Base-by-base conservation (phyloP, 1,139 yeast genomes). In the Hemisphaericaspora lyxosophila region DNA sequence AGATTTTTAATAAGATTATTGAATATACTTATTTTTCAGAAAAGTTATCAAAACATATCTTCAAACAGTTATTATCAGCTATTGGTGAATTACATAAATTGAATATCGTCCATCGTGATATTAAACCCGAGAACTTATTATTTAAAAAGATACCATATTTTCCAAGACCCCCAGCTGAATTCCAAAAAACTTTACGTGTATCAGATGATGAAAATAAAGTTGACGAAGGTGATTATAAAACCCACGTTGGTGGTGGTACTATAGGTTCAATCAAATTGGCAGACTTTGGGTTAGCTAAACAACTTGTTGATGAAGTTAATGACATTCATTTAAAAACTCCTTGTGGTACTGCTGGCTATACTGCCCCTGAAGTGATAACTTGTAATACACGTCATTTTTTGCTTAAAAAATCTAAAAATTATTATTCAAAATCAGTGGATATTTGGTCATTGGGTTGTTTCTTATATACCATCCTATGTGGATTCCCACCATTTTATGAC, bases 391-490 rank as follows among this genome's bases (percentile, higher is more conserved):
- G 53, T 47, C 40, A 46, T 47, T 22, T 46, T 51, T 7, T 53
- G 58, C 27, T 80, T 78, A 53, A 48, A 14, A 34, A 40, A 12
- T 34, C 34, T 11, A 94, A 85, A 56, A 88, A 87, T 60, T 75
- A 79, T 43, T 90, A 90, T 55, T 85, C 95, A 5, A 88, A 86
- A 65, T 78, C 89, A 35, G 97, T 90, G 14, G 97, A 90, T 59
- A 85, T 90, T 78, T 90, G 97, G 97, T 95, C 96, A 4, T 67
- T 90, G 38, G 97, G 97, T 1, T 90, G 97, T 62, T 94, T 90
- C 7, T 61, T 90, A 45, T 90, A 90, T 57, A 90, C 96, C 0
- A 73, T 89, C 22, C 64, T 90, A 34, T 89, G 97, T 66, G 97
- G 97, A 4, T 90, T 90, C 62, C 97, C 97, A 1, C 97, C 97